Conservation (phyloP, 352 stramenopile genomes). For the Phytophthora ohioensis region DNA sequence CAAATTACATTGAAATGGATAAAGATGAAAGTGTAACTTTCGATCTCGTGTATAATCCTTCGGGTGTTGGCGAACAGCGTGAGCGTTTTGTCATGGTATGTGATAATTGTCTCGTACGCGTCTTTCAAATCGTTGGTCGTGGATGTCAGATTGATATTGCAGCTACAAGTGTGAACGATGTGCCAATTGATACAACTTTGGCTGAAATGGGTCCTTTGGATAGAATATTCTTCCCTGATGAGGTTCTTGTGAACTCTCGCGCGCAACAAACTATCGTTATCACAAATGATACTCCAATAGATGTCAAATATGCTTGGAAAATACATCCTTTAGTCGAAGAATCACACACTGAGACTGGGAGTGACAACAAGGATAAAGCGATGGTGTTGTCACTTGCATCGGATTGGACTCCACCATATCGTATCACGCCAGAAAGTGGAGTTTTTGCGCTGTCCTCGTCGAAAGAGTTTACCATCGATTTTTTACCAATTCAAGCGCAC, state of each 20-base stretch:
- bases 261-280: constrained; percentile 56
- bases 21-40: constrained; percentile 54
- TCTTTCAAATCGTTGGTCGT: constrained; percentile 73
- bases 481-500: constrained; percentile 40
- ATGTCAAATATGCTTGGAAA: constrained; percentile 65
- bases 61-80: constrained; percentile 61
- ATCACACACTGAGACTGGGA: background rate
- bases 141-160: constrained; percentile 75
- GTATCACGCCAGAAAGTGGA: constrained; percentile 47
- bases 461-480: constrained; percentile 57
- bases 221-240: constrained; percentile 55
- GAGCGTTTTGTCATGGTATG: constrained; percentile 83
- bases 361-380: constrained; percentile 16
- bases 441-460: constrained; percentile 51
- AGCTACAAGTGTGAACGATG: constrained; percentile 54
- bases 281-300: constrained; percentile 73
- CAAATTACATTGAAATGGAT: constrained; percentile 62
- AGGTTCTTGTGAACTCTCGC: constrained; percentile 47
- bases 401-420: constrained; percentile 41
- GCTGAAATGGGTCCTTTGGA: constrained; percentile 57
- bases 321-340: constrained; percentile 31
- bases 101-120: constrained; percentile 83
- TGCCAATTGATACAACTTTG: constrained; percentile 53
- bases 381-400: constrained; percentile 13
- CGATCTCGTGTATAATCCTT: constrained; percentile 64